phyloP scores from a whole-genome alignment of 768 basidiomycete species.

The Suillus fuscotomentosus region DNA sequence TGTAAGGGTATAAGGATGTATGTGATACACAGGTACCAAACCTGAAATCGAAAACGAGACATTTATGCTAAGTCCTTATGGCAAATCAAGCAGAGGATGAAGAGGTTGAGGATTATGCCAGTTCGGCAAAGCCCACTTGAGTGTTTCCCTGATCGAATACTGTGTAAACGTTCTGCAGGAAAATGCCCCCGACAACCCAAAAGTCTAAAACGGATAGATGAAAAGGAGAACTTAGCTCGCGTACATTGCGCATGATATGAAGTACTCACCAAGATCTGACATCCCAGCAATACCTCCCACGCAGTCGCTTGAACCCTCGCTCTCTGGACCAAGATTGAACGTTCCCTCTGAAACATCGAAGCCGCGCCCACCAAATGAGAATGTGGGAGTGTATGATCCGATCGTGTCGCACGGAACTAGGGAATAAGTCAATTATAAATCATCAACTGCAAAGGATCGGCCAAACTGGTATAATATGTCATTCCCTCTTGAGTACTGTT shows the following conservation, averaged over 20 bases:
- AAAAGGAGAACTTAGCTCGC: background rate
- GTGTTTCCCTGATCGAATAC: conserved; percentile 29
- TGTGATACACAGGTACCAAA: background rate
- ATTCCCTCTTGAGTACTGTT: no score
- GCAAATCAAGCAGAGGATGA: background rate
- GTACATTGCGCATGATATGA: background rate
- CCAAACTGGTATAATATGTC: conserved; percentile 1
- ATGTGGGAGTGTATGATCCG: conserved; percentile 25
- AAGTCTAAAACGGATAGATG: conserved; percentile 16
- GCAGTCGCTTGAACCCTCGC: conserved; percentile 31
- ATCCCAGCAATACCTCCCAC: conserved; percentile 34
- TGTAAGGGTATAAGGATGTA: background rate
- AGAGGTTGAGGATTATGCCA: conserved; percentile 14
- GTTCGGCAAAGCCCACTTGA: conserved; percentile 42
- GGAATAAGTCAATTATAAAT: conserved; percentile 3
- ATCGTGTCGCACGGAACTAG: conserved; percentile 31
- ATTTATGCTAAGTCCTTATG: background rate
- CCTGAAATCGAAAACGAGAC: background rate
- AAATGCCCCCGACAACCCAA: conserved; percentile 35
- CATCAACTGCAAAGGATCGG: background rate
- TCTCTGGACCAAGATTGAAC: conserved; percentile 43
- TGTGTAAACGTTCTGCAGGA: conserved; percentile 32
- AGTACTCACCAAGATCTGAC: background rate
- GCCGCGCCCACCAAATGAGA: conserved; percentile 38
- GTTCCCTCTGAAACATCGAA: conserved; percentile 36